Evolutionary conservation across 2,329 filamentous ascomycete species (phyloP).

Genomic region (Pseudogymnoascus sp.): DNA sequence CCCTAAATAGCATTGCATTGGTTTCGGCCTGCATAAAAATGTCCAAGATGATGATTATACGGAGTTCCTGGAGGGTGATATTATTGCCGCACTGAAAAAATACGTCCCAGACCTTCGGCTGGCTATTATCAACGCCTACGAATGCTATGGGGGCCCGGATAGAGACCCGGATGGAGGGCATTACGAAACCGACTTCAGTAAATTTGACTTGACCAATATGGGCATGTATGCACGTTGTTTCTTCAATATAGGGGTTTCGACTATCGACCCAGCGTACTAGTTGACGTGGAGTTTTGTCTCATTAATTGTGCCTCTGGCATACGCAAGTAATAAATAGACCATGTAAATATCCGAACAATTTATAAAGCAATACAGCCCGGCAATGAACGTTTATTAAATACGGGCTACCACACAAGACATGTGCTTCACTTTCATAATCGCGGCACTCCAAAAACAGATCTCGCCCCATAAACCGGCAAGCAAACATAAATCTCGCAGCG

Average conservation of each 20-base stretch:
- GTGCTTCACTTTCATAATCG: background rate
- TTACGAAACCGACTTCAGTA: background rate
- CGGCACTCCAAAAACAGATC: background rate
- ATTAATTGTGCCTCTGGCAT: too few species aligned
- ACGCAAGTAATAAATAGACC: too few species aligned
- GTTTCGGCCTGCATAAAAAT: background rate
- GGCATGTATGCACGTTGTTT: too few species aligned
- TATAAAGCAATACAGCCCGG: background rate
- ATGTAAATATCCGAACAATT: too few species aligned
- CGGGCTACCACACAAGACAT: background rate
- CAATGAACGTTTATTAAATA: background rate
- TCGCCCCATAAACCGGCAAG: background rate
- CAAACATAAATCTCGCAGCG: conserved; percentile 1
- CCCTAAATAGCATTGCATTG: background rate
- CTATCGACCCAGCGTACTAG: background rate
- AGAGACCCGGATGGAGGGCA: background rate
- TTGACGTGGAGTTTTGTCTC: too few species aligned
- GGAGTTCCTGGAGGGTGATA: background rate
- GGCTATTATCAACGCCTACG: background rate
- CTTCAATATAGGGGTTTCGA: too few species aligned
- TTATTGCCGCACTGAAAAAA: background rate
- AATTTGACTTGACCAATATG: background rate
- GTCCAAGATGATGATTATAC: background rate
- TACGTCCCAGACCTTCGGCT: background rate
- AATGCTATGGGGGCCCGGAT: background rate